Base-by-base conservation (phyloP, 2,329 filamentous ascomycete genomes). In the Massarina eburnea region DNA sequence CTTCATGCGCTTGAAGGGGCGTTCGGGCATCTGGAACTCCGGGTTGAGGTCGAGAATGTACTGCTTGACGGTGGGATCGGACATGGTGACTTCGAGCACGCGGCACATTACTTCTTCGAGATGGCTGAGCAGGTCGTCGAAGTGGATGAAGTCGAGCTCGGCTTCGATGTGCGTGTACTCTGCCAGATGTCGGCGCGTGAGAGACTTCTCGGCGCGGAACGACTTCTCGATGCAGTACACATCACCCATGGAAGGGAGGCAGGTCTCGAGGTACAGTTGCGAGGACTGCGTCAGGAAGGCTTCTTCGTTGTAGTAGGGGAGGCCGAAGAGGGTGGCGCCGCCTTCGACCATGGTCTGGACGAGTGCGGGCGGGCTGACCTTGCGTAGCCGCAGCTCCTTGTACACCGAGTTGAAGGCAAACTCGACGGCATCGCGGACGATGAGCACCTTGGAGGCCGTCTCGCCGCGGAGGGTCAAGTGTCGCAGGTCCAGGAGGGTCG, bases 221-320 rank as follows among this genome's bases (percentile, higher is more conserved):
- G 92, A 97, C 72, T 96, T 96, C 73, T 96, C 91, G 63, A 99
- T 92, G 70, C 92, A 97, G 81, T 95, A 99, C 42, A 96, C 91
- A 68, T 96, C 89, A 59, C 94, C 94, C 62, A 97, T 80, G 41
- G 87, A 89, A 9, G 92, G 90, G 24, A 99, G 78, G 56, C 86
- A 90, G 24, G 94, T 99, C 79, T 99, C 94, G 48, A 99, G 87
- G 74, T 99, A 99, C 43, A 99, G 83, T 74, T 99, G 94, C 26
- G 89, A 95, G 3, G 91, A 96, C 75, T 99, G 94, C 3, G 94
- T 97, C 52, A 99, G 83, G 77, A 91, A 99, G 48, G 94, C 88
- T 59, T 86, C 82, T 73, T 96, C 88, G 59, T 85, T 86, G 73
- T 96, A 96, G 79, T 94, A 95, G 66, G 88, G 80, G 63, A 95